Evolutionary conservation across 148 eudicot species (phyloP), one percentile per base, ranked within the genome.

Genomic region (Spergularia bocconei): DNA sequence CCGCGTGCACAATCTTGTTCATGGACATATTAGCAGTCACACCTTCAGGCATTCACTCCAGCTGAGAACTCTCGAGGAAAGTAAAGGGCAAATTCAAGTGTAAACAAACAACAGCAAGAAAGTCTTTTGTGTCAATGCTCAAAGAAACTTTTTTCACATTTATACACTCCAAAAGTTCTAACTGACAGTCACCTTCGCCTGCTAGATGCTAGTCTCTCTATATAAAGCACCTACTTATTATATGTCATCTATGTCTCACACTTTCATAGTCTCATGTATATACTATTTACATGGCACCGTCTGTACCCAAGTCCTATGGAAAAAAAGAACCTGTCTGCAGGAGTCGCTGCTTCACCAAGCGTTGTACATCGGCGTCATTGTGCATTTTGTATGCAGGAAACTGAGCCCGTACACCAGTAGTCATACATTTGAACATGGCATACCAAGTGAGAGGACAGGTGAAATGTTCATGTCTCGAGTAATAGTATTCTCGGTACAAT

Each of bases 391-490:
- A 41, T 59, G 36, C 50, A 61, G 16, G 60, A 44, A 44, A 44
- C 48, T 44, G 48, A 44, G 48, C 10, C 48, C 10, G 54, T 44
- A 55, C 21, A 54, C 23, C 54, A 8, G 15, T 12, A n/a, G 53
- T 69, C 41, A 69, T 44, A 55, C 60, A 70, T 53, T 71, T 11
- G 75, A 47, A 39, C 78, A 76, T 11, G 85, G 78, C 78, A 77
- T 12, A 0, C 83, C 83, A 9, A 84, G 83, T 13, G 84, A 80
- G 69, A 84, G 86, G 54, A 29, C 52, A 9, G 77, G 77, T 13
- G 86, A 84, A 23, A 79, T 48, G 61, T 69, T 47, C 25, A 13
- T n/a, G 13, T 69, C 72, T 25, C 2, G 41, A 8, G 10, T 14
- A 20, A 41, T 66, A 6, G 64, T 36, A 19, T 36, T 72, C 17